Conservation (phyloP, 495 filamentous ascomycete genomes). For the Penicillium cataractarum region DNA sequence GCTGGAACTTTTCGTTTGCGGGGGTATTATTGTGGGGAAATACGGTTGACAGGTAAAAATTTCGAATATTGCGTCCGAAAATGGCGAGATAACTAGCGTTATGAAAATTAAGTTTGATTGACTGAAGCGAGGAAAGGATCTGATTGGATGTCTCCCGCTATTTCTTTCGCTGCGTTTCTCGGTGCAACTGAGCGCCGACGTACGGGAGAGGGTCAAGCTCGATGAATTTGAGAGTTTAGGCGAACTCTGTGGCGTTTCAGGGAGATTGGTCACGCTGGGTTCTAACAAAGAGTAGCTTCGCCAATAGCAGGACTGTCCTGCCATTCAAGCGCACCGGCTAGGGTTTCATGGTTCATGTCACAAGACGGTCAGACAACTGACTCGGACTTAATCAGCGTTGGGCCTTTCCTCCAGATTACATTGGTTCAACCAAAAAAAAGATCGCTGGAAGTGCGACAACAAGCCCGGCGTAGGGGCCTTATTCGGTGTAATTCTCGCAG, state of each 20-base stretch:
- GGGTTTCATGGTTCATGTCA: no score
- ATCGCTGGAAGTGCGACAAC: not conserved
- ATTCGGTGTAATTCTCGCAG: not conserved
- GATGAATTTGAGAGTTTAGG: no score
- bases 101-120: conserved; percentile 4
- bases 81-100: conserved; percentile 2
- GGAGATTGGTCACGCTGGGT: no score
- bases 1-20: conserved; percentile 11
- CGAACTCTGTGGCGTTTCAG: no score
- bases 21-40: conserved; percentile 12
- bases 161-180: conserved; percentile 6
- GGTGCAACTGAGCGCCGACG: conserved; percentile 11
- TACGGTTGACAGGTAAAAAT: not conserved
- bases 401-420: not conserved
- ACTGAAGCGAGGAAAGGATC: not conserved
- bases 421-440: not conserved
- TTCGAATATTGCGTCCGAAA: conserved; percentile 4
- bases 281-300: not conserved
- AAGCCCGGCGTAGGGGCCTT: not conserved
- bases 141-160: conserved; percentile 9
- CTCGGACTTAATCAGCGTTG: not conserved
- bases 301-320: not conserved
- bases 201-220: not conserved
- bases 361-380: not conserved
- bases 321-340: not conserved